Base-by-base conservation (phyloP, 495 filamentous ascomycete genomes). In the Penicillium turbatum region DNA sequence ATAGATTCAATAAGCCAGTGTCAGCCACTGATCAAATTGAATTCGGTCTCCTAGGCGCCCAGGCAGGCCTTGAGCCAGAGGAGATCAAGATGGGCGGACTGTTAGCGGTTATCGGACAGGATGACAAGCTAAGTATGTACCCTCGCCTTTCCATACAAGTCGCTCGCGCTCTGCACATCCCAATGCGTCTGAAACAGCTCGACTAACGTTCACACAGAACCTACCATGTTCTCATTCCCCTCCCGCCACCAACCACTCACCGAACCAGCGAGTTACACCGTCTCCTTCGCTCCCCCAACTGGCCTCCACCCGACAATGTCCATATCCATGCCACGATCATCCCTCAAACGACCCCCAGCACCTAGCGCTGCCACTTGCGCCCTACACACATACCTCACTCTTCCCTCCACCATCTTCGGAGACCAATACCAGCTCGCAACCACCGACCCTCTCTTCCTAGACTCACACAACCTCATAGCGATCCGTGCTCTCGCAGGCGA, bases 301-400 rank as follows among this genome's bases (percentile, higher is more conserved):
- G 92, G 93, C n/a, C 78, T 97, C 10, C 93, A 98, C 69, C 93
- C 93, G 7, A 89, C 81, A 10, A 77, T 98, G 54, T 77, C 83
- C 52, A 72, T 92, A 43, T 72, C 71, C 17, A 64, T 80, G 11
- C 65, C 74, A 6, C 57, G 42, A 11, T 55, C 66, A 24, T 62
- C 71, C 7, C 52, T 75, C 26, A 39, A 66, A 26, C 50, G 53
- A 21, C 70, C 72, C 16, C 64, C 69, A 9, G 65, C 70, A 15
- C 65, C 70, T 9, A 58, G 66, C 2, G 58, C 68, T 27, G 59
- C 67, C n/a, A 69, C 65, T 38, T 97, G 93, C 67, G 80, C 81
- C 16, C 76, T 92, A 2, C 86, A 96, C 69, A 80, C 89, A 26
- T 91, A 96, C 68, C 76, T 96, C 44, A 92, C 89, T 7, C 83